Base-by-base conservation (phyloP, 176 grass and related monocot species). In the Cymbopogon citratus region DNA sequence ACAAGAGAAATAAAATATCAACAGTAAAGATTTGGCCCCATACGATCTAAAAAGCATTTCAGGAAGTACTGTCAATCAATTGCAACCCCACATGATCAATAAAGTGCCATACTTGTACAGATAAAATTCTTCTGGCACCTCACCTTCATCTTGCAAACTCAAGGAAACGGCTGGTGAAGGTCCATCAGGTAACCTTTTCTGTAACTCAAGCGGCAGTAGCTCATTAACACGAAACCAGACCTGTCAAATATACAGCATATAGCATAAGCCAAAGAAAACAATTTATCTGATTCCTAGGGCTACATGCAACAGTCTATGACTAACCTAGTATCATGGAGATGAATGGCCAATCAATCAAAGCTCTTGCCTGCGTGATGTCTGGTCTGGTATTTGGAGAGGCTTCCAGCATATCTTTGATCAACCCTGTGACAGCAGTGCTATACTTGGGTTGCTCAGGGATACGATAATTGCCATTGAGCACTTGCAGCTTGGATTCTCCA, bases 401-500 rank as follows among this genome's bases (percentile, higher is more conserved):
- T 83, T 92, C 83, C 54, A 97, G 81, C 88, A 97, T 84, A 68
- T 97, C 91, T 71, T 80, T 93, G 75, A 97, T 93, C 64, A 97
- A 68, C 44, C 67, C 76, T 8, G 60, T 91, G 64, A 97, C 46
- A 24, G 69, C 73, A 7, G 39, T 39, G 36, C 81, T 85, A 54
- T 93, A 97, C 78, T 89, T 91, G 5, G 94, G 91, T 80, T 91
- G 79, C 62, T 93, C 94, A 40, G 86, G 91, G 66, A 97, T 93
- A 43, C 79, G 85, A 83, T 97, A 97, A 77, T 97, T 97, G 54
- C 94, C 91, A 82, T 97, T 97, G 31, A 97, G 86, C 49, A 97
- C 85, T 75, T 97, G 94, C 75, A 97, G 80, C 88, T 97, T 93
- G 79, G 94, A 97, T 77, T 97, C 91, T 64, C 93, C 93, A 65